Percentiles rank a stretch among this genome's conserved stretches.
Evolutionary conservation across 2,329 filamentous ascomycete species (phyloP).

Genomic region (Pseudonectria buxi): DNA sequence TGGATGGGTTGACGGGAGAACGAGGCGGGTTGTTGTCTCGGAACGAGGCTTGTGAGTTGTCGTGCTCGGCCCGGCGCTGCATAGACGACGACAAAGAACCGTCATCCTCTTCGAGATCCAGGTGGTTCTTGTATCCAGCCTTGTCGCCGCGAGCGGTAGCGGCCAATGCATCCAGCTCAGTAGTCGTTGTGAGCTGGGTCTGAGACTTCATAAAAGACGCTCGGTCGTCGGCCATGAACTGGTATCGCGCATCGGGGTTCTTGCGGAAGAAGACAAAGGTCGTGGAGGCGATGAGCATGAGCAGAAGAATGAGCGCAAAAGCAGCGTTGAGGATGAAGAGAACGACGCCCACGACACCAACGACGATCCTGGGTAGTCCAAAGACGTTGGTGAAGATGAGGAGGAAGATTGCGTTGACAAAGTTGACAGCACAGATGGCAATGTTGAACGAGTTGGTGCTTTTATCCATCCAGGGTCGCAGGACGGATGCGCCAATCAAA

Average conservation of each 20-base stretch:
- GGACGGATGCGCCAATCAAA: constrained; percentile 68
- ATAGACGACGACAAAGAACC: constrained; percentile 34
- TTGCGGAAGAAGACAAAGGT: constrained; percentile 72
- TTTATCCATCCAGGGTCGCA: constrained; percentile 98
- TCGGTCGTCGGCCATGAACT: constrained; percentile 93
- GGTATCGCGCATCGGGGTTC: constrained; percentile 91
- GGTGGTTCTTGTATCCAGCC: constrained; percentile 41
- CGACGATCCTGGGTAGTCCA: constrained; percentile 73
- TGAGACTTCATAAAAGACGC: constrained; percentile 97
- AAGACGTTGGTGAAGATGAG: constrained; percentile 86
- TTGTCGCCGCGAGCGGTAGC: constrained; percentile 85
- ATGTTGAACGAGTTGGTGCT: constrained; percentile 97
- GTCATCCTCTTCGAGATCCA: constrained; percentile 36
- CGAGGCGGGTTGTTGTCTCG: constrained; percentile 23
- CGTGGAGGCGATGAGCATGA: constrained; percentile 64
- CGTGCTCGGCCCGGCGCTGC: constrained; percentile 28
- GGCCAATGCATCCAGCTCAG: constrained; percentile 83
- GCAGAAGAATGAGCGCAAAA: constrained; percentile 73
- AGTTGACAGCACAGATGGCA: constrained; percentile 81
- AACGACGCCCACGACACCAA: constrained; percentile 80
- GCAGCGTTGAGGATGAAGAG: constrained; percentile 84
- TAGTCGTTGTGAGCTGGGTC: constrained; percentile 67
- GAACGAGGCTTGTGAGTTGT: constrained; percentile 28
- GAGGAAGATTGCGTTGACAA: constrained; percentile 82
- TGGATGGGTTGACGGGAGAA: constrained; percentile 36